Percentiles rank a stretch among this genome's conserved stretches.
These are phyloP conservation scores for Atkinsonella hypoxylon DNA, from an alignment of 2,329 filamentous ascomycete genomes.

Conservation along the genomic window DNA sequence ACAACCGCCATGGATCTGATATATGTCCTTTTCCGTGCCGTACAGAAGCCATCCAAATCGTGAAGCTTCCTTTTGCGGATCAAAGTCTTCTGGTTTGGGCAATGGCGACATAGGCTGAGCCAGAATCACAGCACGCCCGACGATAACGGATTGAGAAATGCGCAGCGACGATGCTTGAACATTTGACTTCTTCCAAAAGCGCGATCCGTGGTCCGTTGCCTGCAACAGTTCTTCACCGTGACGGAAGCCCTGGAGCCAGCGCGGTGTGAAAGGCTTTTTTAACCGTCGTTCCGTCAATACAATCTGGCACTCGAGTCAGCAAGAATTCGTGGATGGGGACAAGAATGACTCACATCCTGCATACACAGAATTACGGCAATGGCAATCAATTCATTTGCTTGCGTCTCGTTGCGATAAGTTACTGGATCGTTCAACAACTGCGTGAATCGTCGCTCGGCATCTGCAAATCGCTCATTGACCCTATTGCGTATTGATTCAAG, in stretches of 20 bases:
- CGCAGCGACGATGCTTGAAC: conserved; percentile 23
- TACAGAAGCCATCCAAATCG: conserved; percentile 29
- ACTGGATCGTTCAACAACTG: conserved; percentile 16
- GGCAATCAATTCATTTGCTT: conserved; percentile 23
- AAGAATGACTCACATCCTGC: conserved; percentile 23
- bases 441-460: conserved; percentile 20
- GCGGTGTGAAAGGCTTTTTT: conserved; percentile 19
- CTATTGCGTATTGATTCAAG: conserved; percentile 18
- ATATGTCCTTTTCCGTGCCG: conserved; percentile 21
- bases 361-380: conserved; percentile 26
- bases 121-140: conserved; percentile 26
- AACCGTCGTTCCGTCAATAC: conserved; percentile 25
- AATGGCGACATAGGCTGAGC: conserved; percentile 27
- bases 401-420: conserved; percentile 11
- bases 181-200: conserved; percentile 23
- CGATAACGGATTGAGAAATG: conserved; percentile 27
- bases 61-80: conserved; percentile 16
- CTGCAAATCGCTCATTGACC: conserved; percentile 21
- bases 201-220: conserved; percentile 21
- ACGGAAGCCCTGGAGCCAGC: conserved; percentile 26
- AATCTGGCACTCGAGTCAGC: conserved; percentile 14
- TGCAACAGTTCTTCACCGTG: conserved; percentile 24
- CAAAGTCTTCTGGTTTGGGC: conserved; percentile 14
- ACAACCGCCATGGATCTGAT: conserved; percentile 28
- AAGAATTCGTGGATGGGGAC: not conserved